These are phyloP conservation scores for Sporisorium sorghi DNA, from an alignment of 1,284 basidiomycete species.

Conservation along the genomic window DNA sequence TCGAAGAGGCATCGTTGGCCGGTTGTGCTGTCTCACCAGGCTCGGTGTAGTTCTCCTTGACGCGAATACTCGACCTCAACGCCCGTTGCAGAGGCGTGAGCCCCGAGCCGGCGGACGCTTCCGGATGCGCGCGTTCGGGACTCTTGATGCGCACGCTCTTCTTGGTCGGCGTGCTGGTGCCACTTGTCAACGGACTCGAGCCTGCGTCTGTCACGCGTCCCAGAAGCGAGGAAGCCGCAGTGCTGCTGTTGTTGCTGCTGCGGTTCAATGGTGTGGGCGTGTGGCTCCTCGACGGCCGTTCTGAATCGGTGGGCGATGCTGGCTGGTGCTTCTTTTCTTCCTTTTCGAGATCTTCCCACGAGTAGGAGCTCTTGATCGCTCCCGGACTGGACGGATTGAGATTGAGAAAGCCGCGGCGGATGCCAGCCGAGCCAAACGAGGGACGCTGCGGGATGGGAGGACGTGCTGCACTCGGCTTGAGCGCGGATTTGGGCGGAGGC, in stretches of 20 bases:
- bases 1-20: not conserved
- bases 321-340: conserved; percentile 17
- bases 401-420: conserved; percentile 55
- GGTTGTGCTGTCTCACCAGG: conserved; percentile 1
- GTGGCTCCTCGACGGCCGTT: conserved; percentile 31
- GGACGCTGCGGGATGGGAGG: conserved; percentile 37
- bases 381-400: conserved; percentile 56
- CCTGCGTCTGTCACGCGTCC: conserved; percentile 14
- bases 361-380: conserved; percentile 50
- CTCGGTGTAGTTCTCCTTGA: conserved; percentile 43
- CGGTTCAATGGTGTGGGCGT: conserved; percentile 33
- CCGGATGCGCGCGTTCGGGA: conserved; percentile 41
- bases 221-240: conserved; percentile 7
- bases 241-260: conserved; percentile 13
- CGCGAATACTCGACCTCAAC: conserved; percentile 31
- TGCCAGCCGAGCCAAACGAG: conserved; percentile 42
- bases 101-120: conserved; percentile 17
- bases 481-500: conserved; percentile 45
- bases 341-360: conserved; percentile 47
- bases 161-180: conserved; percentile 48
- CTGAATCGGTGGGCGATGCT: conserved; percentile 8
- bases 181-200: conserved; percentile 38
- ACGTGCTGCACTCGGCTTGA: conserved; percentile 28
- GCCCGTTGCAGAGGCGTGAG: conserved; percentile 41
- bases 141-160: conserved; percentile 51